A percentile compares a stretch with the other conserved stretches of the same genome.
These are phyloP conservation scores for Diversispora eburnea DNA, from an alignment of 192 early-diverging fungal genomes.

Conservation along the genomic window DNA sequence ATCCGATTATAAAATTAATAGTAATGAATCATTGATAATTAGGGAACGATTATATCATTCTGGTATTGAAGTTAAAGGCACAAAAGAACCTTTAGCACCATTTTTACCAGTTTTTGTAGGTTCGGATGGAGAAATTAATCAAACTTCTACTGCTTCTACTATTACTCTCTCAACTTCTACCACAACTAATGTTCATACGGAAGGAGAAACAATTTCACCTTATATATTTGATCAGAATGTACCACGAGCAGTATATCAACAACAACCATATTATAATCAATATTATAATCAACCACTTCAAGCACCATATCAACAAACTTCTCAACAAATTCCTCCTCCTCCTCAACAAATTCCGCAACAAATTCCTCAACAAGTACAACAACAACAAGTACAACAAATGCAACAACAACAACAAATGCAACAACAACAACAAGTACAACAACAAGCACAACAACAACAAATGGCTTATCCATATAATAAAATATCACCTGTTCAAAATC, in stretches of 20 bases:
- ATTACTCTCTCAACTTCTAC: slow-evolving; percentile 13
- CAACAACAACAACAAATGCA: slow-evolving; percentile 30
- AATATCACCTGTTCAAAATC: slow-evolving; percentile 30
- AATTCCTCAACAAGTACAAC: slow-evolving; percentile 29
- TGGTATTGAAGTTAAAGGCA: slow-evolving; percentile 42
- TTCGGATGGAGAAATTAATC: slow-evolving; percentile 41
- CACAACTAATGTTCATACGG: slow-evolving; percentile 30
- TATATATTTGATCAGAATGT: slow-evolving; percentile 32
- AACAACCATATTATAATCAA: slow-evolving; percentile 30
- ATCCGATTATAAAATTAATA: slow-evolving; percentile 46
- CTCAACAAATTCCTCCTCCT: too few species aligned
- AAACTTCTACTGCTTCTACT: slow-evolving; percentile 25
- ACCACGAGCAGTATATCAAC: slow-evolving; percentile 16
- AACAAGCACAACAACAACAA: slow-evolving; percentile 22
- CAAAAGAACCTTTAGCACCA: slow-evolving; percentile 54
- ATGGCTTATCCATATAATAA: slow-evolving; percentile 25
- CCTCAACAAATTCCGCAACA: slow-evolving; percentile 32
- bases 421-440: slow-evolving; percentile 26
- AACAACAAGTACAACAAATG: slow-evolving; percentile 19
- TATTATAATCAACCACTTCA: slow-evolving; percentile 31
- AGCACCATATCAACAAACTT: slow-evolving; percentile 24
- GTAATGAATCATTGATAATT: slow-evolving; percentile 56
- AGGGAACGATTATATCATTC: slow-evolving; percentile 69
- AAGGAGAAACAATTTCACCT: slow-evolving; percentile 22
- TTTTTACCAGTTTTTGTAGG: slow-evolving; percentile 58